Conservation (phyloP, 129 eudicot genomes). For the Silybum marianum region DNA sequence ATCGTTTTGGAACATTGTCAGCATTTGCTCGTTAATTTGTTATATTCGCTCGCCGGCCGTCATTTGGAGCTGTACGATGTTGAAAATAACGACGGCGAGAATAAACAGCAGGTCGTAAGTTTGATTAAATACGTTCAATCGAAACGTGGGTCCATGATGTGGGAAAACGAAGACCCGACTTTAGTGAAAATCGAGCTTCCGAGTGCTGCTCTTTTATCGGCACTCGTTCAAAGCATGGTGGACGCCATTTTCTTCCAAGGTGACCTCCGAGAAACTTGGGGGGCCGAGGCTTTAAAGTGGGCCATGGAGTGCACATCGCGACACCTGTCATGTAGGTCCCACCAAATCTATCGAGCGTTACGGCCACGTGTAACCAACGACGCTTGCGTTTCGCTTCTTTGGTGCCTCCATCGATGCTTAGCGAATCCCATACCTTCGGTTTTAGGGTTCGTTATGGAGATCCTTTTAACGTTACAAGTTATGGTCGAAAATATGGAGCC, state of each 20-base stretch:
- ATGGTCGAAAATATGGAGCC: conserved; percentile 99
- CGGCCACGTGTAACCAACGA: conserved; percentile 93
- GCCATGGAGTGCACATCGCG: conserved; percentile 99
- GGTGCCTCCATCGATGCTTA: conserved; percentile 90
- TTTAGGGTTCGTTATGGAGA: conserved; percentile 90
- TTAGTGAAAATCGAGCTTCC: conserved; percentile 90
- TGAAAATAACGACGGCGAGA: conserved; percentile 94
- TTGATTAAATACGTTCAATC: conserved; percentile 95
- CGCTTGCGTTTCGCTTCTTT: conserved; percentile 89
- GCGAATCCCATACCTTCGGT: conserved; percentile 93
- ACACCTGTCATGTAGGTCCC: conserved; percentile 96
- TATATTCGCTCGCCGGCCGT: conserved; percentile 97
- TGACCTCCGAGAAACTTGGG: conserved; percentile 97
- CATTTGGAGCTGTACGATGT: conserved; percentile 95
- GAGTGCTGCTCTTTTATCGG: conserved; percentile 97
- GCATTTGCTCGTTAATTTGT: conserved; percentile 88
- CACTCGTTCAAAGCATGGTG: conserved; percentile 98
- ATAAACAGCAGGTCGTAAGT: conserved; percentile 96
- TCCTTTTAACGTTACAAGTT: conserved; percentile 88
- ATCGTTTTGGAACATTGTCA: conserved; percentile 98
- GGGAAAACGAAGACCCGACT: conserved; percentile 98
- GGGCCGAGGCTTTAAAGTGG: conserved; percentile 95
- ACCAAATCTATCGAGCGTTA: conserved; percentile 95
- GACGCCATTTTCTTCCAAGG: conserved; percentile 98
- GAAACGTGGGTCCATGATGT: conserved; percentile 98